Evolutionary conservation across 345 rosid genomes (phyloP), one percentile per base, ranked within the genome.

Genomic region (Rhodomyrtus tomentosa): DNA sequence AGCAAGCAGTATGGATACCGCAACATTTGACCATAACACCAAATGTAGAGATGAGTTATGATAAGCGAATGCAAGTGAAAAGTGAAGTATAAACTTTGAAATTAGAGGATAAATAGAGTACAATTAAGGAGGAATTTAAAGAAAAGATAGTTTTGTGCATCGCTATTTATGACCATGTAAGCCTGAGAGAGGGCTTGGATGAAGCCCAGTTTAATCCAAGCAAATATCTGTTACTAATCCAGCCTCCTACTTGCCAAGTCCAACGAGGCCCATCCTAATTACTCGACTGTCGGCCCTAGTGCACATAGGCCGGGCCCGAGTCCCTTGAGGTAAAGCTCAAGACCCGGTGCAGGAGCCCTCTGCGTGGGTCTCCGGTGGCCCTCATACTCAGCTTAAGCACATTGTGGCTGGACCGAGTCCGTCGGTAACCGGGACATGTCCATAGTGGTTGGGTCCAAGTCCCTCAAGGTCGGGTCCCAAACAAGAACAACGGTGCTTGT

Each of bases 331-430:
- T 21, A 27, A 29, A 59, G 73, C 73, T 59, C 2, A 2, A 29
- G 73, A 59, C 73, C 38, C 4, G 3, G 6, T 3, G 73, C 73
- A 14, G 7, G 38, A 56, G 16, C 14, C 32, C 3, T 14, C 12
- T 56, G 36, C 7, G 18, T 27, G 14, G 72, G 72, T 58, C 29
- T 7, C 7, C 1, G 18, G 36, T 58, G 20, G 72, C 68, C 18
- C 45, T 42, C 45, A 2, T 5, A 15, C 68, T 13, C 0, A 0
- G 4, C 32, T 27, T 36, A 3, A 27, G 9, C 27, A 27, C 25
- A 55, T 25, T 7, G 25, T 55, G 29, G 59, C 15, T 55, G 11
- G 29, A 6, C 59, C 59, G 2, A 55, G 7, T 4, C 25, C 59
- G 27, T 24, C 25, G 5, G 27, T 24, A 55, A 12, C 5, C 24